These are phyloP conservation scores for Sporisorium scitamineum DNA, from an alignment of 1,284 basidiomycete genomes.

Conservation along the genomic window DNA sequence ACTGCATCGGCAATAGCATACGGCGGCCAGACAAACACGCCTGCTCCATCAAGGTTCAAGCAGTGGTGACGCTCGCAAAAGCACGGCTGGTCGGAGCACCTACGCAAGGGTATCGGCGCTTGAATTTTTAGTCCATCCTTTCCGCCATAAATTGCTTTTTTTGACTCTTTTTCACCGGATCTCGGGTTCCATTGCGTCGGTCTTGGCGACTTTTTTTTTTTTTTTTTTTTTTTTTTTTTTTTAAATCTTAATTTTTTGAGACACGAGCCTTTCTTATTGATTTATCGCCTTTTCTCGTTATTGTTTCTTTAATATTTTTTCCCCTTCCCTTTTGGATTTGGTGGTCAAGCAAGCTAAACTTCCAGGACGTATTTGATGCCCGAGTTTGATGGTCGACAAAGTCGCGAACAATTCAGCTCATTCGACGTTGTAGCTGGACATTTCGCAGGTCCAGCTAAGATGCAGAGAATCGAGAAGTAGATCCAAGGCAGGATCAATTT, in stretches of 20 bases:
- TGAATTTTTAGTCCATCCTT: background rate
- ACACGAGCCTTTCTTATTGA: background rate
- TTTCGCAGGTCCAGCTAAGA: too few species aligned
- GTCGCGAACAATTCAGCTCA: too few species aligned
- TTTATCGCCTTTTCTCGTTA: background rate
- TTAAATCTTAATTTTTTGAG: background rate
- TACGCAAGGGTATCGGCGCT: slow-evolving; percentile 7
- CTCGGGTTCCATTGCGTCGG: slow-evolving; percentile 23
- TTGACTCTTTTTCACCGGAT: slow-evolving; percentile 13
- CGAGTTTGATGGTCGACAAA: too few species aligned
- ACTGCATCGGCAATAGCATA: background rate
- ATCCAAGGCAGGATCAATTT: too few species aligned
- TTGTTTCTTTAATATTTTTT: too few species aligned
- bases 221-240: background rate
- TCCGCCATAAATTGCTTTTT: background rate
- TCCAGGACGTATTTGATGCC: too few species aligned
- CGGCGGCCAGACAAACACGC: background rate
- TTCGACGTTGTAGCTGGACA: too few species aligned
- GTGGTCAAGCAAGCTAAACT: too few species aligned
- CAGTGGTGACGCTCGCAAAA: background rate
- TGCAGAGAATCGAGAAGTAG: too few species aligned
- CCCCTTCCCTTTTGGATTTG: too few species aligned
- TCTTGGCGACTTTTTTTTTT: slow-evolving; percentile 10
- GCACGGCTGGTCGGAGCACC: background rate
- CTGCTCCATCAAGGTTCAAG: background rate